Evolutionary conservation across 2,329 filamentous ascomycete species (phyloP).

Genomic region (Nectriaceae sp.): DNA sequence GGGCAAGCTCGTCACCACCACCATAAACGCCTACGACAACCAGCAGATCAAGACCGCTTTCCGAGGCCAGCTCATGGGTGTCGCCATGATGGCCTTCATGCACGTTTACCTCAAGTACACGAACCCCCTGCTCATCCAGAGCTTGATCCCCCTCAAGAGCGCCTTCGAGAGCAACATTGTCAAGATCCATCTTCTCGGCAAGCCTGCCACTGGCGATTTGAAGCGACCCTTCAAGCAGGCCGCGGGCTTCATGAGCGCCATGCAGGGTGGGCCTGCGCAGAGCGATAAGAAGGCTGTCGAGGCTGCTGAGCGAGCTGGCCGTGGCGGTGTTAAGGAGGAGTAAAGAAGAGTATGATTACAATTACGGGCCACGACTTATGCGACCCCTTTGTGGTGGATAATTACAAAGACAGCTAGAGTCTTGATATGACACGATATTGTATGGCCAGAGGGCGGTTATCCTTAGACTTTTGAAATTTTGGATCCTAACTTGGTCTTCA

Average conservation of each 20-base stretch:
- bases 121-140: conserved; percentile 98
- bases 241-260: conserved; percentile 79
- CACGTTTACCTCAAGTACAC: conserved; percentile 99
- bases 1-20: conserved; percentile 94
- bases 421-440: too few species aligned
- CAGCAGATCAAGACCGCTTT: conserved; percentile 81
- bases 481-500: too few species aligned
- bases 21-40: conserved; percentile 91
- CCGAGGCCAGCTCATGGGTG: conserved; percentile 91
- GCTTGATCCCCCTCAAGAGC: conserved; percentile 95
- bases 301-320: conserved; percentile 73
- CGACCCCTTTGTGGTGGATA: too few species aligned
- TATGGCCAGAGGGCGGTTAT: too few species aligned
- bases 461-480: too few species aligned
- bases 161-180: conserved; percentile 93
- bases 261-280: conserved; percentile 74
- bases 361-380: too few species aligned
- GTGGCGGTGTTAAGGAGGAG: conserved; percentile 73
- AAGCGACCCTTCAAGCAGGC: conserved; percentile 93
- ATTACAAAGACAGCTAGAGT: too few species aligned
- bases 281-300: conserved; percentile 91
- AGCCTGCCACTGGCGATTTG: conserved; percentile 85
- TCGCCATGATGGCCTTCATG: conserved; percentile 99
- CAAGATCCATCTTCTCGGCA: conserved; percentile 91
- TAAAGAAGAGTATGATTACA: conserved; percentile 45